phyloP scores from a whole-genome alignment of 2,329 filamentous ascomycete species.

The Keithomyces neogunnii region DNA sequence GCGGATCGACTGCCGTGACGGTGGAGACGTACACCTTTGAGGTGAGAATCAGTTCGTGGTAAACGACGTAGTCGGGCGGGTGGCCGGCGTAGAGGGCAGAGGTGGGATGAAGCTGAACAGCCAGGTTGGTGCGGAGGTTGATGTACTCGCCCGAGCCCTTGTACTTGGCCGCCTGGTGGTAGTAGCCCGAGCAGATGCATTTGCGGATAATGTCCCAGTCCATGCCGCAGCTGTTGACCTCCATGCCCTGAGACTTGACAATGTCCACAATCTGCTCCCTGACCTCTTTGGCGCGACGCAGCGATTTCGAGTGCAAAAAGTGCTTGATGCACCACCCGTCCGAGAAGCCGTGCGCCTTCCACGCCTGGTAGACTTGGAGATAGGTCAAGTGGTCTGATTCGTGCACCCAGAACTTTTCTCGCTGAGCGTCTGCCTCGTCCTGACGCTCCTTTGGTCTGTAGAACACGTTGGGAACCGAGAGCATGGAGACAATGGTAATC shows the following conservation, averaged over 20 bases:
- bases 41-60: conserved; percentile 95
- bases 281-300: conserved; percentile 87
- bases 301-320: conserved; percentile 90
- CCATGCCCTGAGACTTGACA: conserved; percentile 89
- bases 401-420: conserved; percentile 97
- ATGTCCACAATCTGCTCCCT: conserved; percentile 90
- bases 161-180: conserved; percentile 92
- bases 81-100: conserved; percentile 91
- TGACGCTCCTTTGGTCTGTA: conserved; percentile 94
- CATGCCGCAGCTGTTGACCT: conserved; percentile 78
- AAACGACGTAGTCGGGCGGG: conserved; percentile 92
- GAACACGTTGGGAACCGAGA: conserved; percentile 93
- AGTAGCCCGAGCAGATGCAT: conserved; percentile 96
- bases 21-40: conserved; percentile 98
- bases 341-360: conserved; percentile 82
- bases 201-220: conserved; percentile 95
- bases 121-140: conserved; percentile 89
- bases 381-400: conserved; percentile 96
- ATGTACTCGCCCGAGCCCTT: conserved; percentile 97
- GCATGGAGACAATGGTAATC: conserved; percentile 96
- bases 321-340: conserved; percentile 91
- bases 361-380: conserved; percentile 91
- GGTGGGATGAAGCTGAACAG: conserved; percentile 89
- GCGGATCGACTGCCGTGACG: conserved; percentile 90
- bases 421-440: conserved; percentile 89